A percentile compares a stretch with the other conserved stretches of the same genome.
phyloP scores from a whole-genome alignment of 345 rosid genomes.

The Eucalyptus guilfoylei region DNA sequence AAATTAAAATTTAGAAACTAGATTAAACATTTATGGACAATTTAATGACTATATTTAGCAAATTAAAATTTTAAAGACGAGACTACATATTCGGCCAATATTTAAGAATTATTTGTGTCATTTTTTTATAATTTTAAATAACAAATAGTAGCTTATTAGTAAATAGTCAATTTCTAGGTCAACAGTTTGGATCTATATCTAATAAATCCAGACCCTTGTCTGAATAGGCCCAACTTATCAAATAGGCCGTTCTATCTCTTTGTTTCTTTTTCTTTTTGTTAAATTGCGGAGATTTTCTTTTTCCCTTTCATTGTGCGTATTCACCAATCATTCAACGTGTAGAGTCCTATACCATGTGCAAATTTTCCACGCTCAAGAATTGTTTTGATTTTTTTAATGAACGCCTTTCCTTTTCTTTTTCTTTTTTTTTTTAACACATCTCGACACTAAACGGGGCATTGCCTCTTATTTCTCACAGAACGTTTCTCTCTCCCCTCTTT shows the following conservation, averaged over 20 bases:
- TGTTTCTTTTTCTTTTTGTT: background rate
- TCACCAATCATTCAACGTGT: background rate
- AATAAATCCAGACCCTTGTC: background rate
- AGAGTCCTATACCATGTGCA: background rate
- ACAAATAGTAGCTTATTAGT: background rate
- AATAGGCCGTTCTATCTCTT: background rate
- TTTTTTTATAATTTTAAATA: too few relatives aligned
- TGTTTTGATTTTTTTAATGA: background rate
- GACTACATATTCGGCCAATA: too few relatives aligned
- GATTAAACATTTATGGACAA: too few relatives aligned
- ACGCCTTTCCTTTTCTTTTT: background rate
- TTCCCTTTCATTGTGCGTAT: rapidly evolving
- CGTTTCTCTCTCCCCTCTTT: background rate
- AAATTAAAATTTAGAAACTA: too few relatives aligned
- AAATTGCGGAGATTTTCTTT: background rate
- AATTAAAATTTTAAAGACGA: too few relatives aligned
- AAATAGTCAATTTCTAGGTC: background rate
- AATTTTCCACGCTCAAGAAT: background rate
- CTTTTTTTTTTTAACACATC: background rate
- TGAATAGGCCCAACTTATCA: background rate
- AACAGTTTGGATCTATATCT: background rate
- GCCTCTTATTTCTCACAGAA: background rate
- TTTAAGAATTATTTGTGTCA: too few relatives aligned
- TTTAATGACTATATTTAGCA: too few relatives aligned
- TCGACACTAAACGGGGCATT: background rate